Percentiles rank a stretch among this genome's conserved stretches.
Evolutionary conservation across 495 filamentous ascomycete genomes (phyloP).

Genomic region (Penicillium herquei): DNA sequence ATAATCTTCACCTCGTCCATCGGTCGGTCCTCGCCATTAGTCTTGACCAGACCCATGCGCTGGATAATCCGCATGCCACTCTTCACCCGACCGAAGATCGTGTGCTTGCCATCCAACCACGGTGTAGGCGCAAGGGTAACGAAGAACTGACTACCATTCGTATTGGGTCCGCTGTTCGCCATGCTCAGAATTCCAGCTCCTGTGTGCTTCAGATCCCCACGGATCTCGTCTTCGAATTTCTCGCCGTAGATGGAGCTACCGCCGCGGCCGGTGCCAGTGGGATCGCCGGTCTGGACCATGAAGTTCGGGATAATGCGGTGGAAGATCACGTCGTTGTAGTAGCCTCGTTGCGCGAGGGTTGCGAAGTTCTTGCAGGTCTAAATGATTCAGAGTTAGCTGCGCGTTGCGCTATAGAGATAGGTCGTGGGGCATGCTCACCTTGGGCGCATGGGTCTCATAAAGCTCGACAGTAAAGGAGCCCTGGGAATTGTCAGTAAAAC

Average conservation of each 20-base stretch:
- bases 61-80: slow-evolving; percentile 78
- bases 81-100: slow-evolving; percentile 93
- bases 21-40: slow-evolving; percentile 75
- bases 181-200: slow-evolving; percentile 92
- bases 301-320: slow-evolving; percentile 95
- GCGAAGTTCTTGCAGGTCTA: slow-evolving; percentile 87
- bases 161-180: slow-evolving; percentile 93
- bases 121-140: slow-evolving; percentile 93
- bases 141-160: slow-evolving; percentile 87
- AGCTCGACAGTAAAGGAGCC: slow-evolving; percentile 86
- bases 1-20: slow-evolving; percentile 80
- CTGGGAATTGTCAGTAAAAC: slow-evolving; percentile 39
- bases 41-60: slow-evolving; percentile 90
- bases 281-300: slow-evolving; percentile 96
- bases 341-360: slow-evolving; percentile 73
- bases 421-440: slow-evolving; percentile 34
- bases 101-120: slow-evolving; percentile 97
- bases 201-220: slow-evolving; percentile 76
- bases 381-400: slow-evolving; percentile 18
- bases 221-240: slow-evolving; percentile 93
- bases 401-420: not conserved
- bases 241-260: slow-evolving; percentile 89
- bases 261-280: slow-evolving; percentile 91
- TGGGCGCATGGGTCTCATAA: slow-evolving; percentile 77
- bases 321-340: slow-evolving; percentile 83